phyloP scores from a whole-genome alignment of 2,329 filamentous ascomycete genomes.

The Teratosphaeria viscida region DNA sequence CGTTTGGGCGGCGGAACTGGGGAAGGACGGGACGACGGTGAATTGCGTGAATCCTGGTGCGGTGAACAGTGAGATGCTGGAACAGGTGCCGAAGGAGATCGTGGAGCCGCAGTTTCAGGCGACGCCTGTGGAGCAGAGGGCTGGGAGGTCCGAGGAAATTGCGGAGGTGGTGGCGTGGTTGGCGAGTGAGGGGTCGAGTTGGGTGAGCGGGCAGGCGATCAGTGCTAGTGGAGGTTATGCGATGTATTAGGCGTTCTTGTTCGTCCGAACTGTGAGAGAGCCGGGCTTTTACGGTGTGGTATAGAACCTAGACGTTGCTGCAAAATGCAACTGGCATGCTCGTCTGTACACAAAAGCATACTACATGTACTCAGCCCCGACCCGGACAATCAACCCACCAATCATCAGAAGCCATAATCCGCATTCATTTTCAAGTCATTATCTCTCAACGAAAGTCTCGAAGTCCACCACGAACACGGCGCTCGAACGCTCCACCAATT shows the following conservation, averaged over 20 bases:
- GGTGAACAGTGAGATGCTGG: conserved; percentile 48
- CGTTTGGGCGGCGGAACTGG: conserved; percentile 49
- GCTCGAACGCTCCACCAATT: conserved; percentile 1
- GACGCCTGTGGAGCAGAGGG: conserved; percentile 42
- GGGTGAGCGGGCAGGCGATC: conserved; percentile 41
- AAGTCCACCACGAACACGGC: background rate
- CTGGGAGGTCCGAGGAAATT: conserved; percentile 45
- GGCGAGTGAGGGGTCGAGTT: conserved; percentile 29
- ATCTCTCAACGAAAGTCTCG: background rate
- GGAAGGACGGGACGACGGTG: conserved; percentile 46
- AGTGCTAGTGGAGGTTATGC: conserved; percentile 42
- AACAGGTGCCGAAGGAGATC: conserved; percentile 40
- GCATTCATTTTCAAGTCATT: background rate
- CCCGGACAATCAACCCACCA: background rate
- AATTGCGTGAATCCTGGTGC: conserved; percentile 52
- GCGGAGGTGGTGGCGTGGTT: conserved; percentile 47
- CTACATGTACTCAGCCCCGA: background rate
- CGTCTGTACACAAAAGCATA: conserved; percentile 2
- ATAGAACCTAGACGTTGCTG: background rate
- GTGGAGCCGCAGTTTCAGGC: conserved; percentile 39
- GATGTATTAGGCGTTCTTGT: conserved; percentile 9
- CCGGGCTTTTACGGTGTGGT: background rate
- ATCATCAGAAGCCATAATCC: background rate
- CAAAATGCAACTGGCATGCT: background rate
- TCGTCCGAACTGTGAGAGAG: background rate